phyloP scores from a whole-genome alignment of 306 rosid genomes.

The Oxytropis ochrocephala region DNA sequence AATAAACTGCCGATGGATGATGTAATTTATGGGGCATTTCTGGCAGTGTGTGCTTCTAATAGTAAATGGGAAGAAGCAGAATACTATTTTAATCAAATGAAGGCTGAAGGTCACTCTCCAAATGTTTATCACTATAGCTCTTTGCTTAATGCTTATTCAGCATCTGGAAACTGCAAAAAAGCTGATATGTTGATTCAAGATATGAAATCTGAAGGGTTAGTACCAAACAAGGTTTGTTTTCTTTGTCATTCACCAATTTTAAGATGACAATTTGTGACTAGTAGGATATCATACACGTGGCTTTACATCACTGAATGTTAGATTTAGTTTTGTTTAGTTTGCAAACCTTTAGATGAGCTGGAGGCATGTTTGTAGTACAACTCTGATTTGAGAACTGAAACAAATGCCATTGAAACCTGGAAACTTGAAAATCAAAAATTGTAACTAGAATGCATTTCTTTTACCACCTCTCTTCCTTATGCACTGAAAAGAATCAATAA shows the following conservation, averaged over 20 bases:
- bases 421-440: no score
- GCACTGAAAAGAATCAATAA: no score
- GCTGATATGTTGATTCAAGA: conserved; percentile 61
- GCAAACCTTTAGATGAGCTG: not conserved
- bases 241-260: conserved; percentile 17
- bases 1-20: conserved; percentile 59
- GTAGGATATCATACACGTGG: not conserved
- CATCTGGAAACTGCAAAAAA: conserved; percentile 56
- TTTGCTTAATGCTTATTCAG: conserved; percentile 78
- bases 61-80: conserved; percentile 76
- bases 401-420: no score
- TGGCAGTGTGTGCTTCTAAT: conserved; percentile 89
- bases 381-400: not conserved
- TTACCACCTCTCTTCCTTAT: no score
- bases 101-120: conserved; percentile 64
- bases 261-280: not conserved
- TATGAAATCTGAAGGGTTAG: conserved; percentile 82
- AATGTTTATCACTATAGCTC: conserved; percentile 80
- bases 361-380: no score
- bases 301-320: not conserved
- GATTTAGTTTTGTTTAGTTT: not conserved
- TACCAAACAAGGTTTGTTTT: conserved; percentile 94
- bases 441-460: no score
- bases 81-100: conserved; percentile 67
- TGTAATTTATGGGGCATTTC: conserved; percentile 70